Base-by-base conservation (phyloP, 495 filamentous ascomycete genomes). In the Trichoderma gamsii region DNA sequence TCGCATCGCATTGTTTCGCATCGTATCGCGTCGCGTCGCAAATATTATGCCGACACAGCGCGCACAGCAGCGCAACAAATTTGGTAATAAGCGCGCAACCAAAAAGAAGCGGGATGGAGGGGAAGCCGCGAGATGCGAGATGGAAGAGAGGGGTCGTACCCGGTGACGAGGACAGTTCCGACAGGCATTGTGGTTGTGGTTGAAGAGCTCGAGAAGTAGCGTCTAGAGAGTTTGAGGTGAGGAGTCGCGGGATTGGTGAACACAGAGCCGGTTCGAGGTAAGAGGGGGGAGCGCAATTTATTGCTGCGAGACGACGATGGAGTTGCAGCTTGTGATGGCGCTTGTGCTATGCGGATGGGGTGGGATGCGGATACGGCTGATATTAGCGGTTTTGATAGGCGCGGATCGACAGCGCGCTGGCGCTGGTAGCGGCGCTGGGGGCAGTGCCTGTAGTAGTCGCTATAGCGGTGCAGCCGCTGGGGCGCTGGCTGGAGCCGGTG, bases 111-210 rank as follows among this genome's bases (percentile, higher is more conserved):
- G 21, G 46, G 68, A 44, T n/a, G 38, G 59, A 69, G 69, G 64
- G 64, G 64, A 71, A 65, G 70, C 68, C 70, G 69, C 70, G 73
- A 67, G 16, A 32, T 18, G 16, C 3, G 65, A 64, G 61, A n/a
- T 38, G 68, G 66, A 43, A 21, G 59, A 65, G 23, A 81, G 35
- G 15, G 21, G 44, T 15, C 90, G 81, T 86, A 97, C 93, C 93
- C 93, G 65, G 93, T 91, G 76, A 97, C 87, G 67, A 97, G 86
- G 75, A 97, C 89, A 51, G 93, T 93, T 80, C 92, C 91, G 67
- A 88, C 81, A 79, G 88, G 73, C 92, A 96, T 95, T 71, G 77
- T 89, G 66, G 64, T 95, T 70, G 77, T 88, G 64, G 64, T 16
- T 41, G 38, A 38, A 35, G 38, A 65, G 63, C 29, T 35, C 9